phyloP scores from a whole-genome alignment of 2,329 filamentous ascomycete species.

The Ascocoryne sarcoides region DNA sequence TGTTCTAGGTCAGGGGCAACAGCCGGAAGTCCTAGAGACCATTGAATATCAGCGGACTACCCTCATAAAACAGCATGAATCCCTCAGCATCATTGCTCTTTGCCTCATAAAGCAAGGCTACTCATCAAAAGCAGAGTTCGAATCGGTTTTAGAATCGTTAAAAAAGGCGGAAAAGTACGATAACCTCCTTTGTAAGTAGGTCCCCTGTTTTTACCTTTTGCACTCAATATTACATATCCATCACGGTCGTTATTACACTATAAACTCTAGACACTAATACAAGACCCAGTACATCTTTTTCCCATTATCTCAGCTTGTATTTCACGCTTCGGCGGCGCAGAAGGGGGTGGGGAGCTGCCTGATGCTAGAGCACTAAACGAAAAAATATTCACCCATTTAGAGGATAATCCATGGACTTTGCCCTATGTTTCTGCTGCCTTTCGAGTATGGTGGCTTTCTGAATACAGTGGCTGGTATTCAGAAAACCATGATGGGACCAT shows the following conservation, averaged over 20 bases:
- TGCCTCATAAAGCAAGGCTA: constrained; percentile 70
- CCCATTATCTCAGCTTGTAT: constrained; percentile 72
- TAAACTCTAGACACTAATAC: background rate
- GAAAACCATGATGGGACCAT: constrained; percentile 55
- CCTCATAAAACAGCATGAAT: constrained; percentile 82
- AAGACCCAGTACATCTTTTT: constrained; percentile 60
- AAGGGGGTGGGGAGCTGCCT: constrained; percentile 57
- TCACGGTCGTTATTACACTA: background rate
- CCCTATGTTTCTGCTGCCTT: constrained; percentile 71
- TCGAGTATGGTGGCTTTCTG: constrained; percentile 78
- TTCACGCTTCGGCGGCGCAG: constrained; percentile 67
- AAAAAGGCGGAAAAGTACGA: constrained; percentile 72
- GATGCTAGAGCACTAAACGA: constrained; percentile 64
- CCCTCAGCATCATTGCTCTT: constrained; percentile 70
- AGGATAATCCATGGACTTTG: constrained; percentile 63
- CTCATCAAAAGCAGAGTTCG: constrained; percentile 63
- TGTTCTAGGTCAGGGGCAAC: constrained; percentile 58
- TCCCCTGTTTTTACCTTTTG: no score
- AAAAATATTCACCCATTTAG: constrained; percentile 55
- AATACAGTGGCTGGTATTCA: constrained; percentile 85
- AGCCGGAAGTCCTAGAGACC: constrained; percentile 61
- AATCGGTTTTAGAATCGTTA: constrained; percentile 57
- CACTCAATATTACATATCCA: background rate
- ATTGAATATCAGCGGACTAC: constrained; percentile 74
- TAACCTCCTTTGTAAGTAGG: constrained; percentile 40